Percentiles rank a stretch among this genome's conserved stretches.
Conservation (phyloP, 1,284 basidiomycete species). For the Rhodotorula sp. region DNA sequence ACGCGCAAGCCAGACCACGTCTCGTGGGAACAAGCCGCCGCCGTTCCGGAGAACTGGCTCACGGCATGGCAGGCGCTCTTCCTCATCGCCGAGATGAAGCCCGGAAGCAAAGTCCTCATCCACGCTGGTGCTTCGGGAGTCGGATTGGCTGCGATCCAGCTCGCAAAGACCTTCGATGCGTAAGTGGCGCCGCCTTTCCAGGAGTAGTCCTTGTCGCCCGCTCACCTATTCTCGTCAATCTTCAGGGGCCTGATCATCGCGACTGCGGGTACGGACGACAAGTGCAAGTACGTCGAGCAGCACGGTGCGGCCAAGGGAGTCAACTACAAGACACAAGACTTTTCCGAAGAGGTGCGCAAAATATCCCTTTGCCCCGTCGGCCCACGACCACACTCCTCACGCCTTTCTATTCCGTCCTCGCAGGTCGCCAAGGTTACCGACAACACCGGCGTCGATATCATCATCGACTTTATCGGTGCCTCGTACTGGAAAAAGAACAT, state of each 20-base stretch:
- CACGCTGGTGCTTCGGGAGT: conserved; percentile 89
- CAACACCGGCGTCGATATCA: conserved; percentile 67
- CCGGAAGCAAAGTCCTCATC: conserved; percentile 74
- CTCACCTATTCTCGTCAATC: conserved; percentile 42
- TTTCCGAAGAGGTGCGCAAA: conserved; percentile 56
- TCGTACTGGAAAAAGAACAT: conserved; percentile 83
- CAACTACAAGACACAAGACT: conserved; percentile 67
- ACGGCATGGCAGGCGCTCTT: conserved; percentile 87
- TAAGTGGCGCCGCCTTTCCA: conserved; percentile 59
- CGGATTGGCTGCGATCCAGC: conserved; percentile 84
- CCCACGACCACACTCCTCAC: not conserved
- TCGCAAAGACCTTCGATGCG: conserved; percentile 71
- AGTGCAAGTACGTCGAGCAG: conserved; percentile 66
- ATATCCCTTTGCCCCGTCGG: conserved; percentile 45
- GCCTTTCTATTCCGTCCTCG: not conserved
- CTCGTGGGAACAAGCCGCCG: conserved; percentile 67
- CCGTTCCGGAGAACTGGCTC: conserved; percentile 72
- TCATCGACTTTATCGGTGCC: conserved; percentile 82
- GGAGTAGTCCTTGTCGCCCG: no score
- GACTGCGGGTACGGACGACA: conserved; percentile 81
- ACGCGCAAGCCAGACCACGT: conserved; percentile 72
- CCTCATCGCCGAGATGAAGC: conserved; percentile 65
- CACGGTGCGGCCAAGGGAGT: conserved; percentile 51
- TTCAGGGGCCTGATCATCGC: conserved; percentile 41
- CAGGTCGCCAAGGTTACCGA: conserved; percentile 11